Conservation (phyloP, 1,139 yeast species). For the Hyphopichia wangnamkhiaoensis region DNA sequence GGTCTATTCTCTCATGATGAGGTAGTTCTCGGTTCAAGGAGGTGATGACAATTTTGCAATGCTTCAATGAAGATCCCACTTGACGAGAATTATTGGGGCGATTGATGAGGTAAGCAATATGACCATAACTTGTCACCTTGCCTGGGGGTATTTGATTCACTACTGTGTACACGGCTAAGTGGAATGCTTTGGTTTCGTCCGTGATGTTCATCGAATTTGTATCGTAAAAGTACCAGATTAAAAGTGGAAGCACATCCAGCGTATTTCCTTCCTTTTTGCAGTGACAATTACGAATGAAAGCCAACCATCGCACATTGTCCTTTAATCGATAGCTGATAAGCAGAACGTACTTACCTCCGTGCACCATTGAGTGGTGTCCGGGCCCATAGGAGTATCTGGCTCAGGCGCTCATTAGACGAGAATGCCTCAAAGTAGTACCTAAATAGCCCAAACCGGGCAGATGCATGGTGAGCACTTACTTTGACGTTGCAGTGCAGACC, state of each 20-base stretch:
- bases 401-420: no score
- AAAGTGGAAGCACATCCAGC: not conserved
- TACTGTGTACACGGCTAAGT: slow-evolving; percentile 58
- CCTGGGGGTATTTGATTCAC: slow-evolving; percentile 64
- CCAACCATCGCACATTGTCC: no score
- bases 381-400: no score
- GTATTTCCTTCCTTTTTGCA: not conserved
- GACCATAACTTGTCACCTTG: slow-evolving; percentile 69
- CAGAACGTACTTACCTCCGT: no score
- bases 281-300: no score
- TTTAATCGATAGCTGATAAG: no score
- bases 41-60: slow-evolving; percentile 24
- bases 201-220: slow-evolving; percentile 22
- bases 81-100: slow-evolving; percentile 70
- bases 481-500: no score
- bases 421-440: no score
- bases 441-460: no score
- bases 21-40: slow-evolving; percentile 22
- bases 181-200: slow-evolving; percentile 59
- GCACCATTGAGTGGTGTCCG: no score
- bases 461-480: no score
- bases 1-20: slow-evolving; percentile 21
- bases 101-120: slow-evolving; percentile 63
- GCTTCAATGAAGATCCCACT: slow-evolving; percentile 71
- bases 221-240: no score